phyloP scores from a whole-genome alignment of 768 basidiomycete genomes.

The Podaxis sp. region DNA sequence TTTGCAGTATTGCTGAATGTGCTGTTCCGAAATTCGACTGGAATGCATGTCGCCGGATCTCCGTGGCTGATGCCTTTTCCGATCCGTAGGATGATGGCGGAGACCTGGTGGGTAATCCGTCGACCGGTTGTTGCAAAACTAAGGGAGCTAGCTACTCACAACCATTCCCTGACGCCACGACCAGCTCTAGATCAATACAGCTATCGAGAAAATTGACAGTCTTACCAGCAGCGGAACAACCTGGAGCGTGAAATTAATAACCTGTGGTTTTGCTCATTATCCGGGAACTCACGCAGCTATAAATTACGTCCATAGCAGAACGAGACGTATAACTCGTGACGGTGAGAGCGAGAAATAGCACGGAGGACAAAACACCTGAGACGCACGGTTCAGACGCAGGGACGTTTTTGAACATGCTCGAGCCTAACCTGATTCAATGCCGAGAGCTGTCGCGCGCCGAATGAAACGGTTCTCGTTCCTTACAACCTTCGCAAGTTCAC shows the following conservation, averaged over 20 bases:
- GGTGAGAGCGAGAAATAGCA: not conserved
- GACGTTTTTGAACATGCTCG: not conserved
- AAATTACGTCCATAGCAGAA: not conserved
- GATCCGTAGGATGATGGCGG: slow-evolving; percentile 5
- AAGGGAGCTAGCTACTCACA: not conserved
- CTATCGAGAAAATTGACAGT: not conserved
- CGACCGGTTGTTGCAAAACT: not conserved
- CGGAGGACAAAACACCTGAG: not conserved
- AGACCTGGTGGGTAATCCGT: not conserved
- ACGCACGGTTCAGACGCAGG: not conserved
- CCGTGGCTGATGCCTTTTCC: slow-evolving; percentile 4
- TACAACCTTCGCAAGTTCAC: not conserved
- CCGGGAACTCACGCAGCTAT: not conserved
- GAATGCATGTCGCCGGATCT: not conserved
- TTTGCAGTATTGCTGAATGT: not conserved
- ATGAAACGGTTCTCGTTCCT: not conserved
- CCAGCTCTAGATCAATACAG: not conserved
- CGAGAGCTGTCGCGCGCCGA: not conserved
- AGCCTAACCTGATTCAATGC: not conserved
- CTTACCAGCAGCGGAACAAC: not conserved
- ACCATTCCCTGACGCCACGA: not conserved
- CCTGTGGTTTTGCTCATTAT: not conserved
- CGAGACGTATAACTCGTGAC: not conserved
- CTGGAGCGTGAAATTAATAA: not conserved
- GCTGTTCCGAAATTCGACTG: not conserved